Evolutionary conservation across 106 monocot species (phyloP).

Genomic region (Dendrobium nobile): DNA sequence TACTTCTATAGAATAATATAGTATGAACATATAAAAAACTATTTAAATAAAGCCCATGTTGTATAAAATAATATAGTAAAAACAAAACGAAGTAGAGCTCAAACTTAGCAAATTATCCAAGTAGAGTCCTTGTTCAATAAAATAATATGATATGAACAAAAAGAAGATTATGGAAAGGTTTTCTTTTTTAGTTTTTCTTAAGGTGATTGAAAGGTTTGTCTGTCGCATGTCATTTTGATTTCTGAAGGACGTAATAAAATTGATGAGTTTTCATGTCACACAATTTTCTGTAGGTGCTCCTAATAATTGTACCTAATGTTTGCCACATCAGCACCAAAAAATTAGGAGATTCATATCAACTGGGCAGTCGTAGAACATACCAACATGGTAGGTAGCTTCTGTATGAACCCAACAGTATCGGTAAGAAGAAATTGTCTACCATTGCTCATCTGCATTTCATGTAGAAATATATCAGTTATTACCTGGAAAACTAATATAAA

Average conservation of each 20-base stretch:
- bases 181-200: background rate
- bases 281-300: background rate
- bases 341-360: background rate
- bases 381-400: slow-evolving; percentile 86
- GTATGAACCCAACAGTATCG: slow-evolving; percentile 97
- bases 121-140: background rate
- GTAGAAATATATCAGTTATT: background rate
- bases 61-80: too few species aligned
- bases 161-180: background rate
- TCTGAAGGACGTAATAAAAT: background rate
- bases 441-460: slow-evolving; percentile 57
- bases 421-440: slow-evolving; percentile 93
- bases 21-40: too few species aligned
- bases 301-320: background rate
- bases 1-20: too few species aligned
- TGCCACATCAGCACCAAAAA: background rate
- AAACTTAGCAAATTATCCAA: background rate
- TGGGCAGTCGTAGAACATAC: slow-evolving; percentile 23
- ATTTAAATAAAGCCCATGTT: too few species aligned
- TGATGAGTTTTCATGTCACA: background rate
- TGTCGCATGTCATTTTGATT: background rate
- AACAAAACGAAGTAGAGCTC: too few species aligned
- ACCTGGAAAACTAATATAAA: slow-evolving; percentile 2
- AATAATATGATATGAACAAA: background rate
- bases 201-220: background rate